A percentile compares a stretch with the other conserved stretches of the same genome.
phyloP scores from a whole-genome alignment of 106 monocot species.

The Dendrobium nobile region DNA sequence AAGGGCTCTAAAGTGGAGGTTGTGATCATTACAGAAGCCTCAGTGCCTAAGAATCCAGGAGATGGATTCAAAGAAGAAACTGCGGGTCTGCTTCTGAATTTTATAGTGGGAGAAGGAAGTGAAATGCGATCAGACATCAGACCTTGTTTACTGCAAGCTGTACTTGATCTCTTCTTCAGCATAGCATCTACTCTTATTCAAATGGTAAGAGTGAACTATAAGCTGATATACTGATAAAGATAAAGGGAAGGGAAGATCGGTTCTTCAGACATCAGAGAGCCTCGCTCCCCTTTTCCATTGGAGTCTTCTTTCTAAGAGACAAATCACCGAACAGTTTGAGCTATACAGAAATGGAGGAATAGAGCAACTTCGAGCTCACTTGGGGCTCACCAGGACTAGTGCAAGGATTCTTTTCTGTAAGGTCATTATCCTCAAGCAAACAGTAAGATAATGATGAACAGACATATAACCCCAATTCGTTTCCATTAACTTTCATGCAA shows the following conservation, averaged over 20 bases:
- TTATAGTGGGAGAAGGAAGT: conserved; percentile 19
- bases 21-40: neutral
- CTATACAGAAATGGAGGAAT: conserved; percentile 1
- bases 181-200: neutral
- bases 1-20: conserved; percentile 25
- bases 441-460: conserved; percentile 1
- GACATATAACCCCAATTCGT: neutral
- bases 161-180: neutral
- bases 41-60: neutral
- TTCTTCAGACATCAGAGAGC: too few species aligned
- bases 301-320: too few species aligned
- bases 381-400: neutral
- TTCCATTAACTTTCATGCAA: too few species aligned
- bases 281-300: too few species aligned
- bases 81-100: conserved; percentile 3
- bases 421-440: conserved; percentile 1
- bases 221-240: neutral
- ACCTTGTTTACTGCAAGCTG: neutral
- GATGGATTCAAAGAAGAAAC: conserved; percentile 3
- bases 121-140: conserved; percentile 3
- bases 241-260: too few species aligned
- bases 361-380: neutral
- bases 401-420: neutral
- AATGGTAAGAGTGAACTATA: neutral
- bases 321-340: neutral